phyloP scores from a whole-genome alignment of 768 basidiomycete species.

The Mrakia frigida region DNA sequence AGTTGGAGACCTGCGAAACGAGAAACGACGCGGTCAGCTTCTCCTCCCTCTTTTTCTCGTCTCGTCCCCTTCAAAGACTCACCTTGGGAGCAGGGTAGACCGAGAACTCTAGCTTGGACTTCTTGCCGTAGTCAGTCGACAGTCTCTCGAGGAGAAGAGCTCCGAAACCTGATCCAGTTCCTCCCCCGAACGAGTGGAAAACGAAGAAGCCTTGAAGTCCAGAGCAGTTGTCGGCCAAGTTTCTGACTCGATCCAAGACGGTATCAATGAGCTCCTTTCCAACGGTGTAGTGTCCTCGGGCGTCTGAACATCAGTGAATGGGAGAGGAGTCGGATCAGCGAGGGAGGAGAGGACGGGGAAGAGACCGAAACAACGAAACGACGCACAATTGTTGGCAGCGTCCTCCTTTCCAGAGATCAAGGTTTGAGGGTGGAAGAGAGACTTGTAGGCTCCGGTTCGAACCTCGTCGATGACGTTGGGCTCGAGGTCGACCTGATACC shows the following conservation, averaged over 20 bases:
- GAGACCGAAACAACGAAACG: not conserved
- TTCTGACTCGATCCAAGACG: slow-evolving; percentile 94
- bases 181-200: slow-evolving; percentile 99
- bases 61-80: not conserved
- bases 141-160: slow-evolving; percentile 94
- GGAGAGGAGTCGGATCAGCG: slow-evolving; percentile 24
- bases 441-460: slow-evolving; percentile 87
- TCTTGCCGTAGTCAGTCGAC: slow-evolving; percentile 98
- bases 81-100: slow-evolving; percentile 88
- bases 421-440: slow-evolving; percentile 96
- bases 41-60: not conserved
- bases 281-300: slow-evolving; percentile 97
- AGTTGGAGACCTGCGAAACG: slow-evolving; percentile 61
- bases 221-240: slow-evolving; percentile 92
- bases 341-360: slow-evolving; percentile 17
- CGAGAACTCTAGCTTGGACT: slow-evolving; percentile 96
- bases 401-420: slow-evolving; percentile 98
- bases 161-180: slow-evolving; percentile 98
- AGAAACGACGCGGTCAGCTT: not conserved
- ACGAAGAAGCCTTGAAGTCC: slow-evolving; percentile 99
- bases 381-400: slow-evolving; percentile 96
- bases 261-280: slow-evolving; percentile 97
- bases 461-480: slow-evolving; percentile 98
- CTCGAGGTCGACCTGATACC: slow-evolving; percentile 53
- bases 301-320: slow-evolving; percentile 55